A percentile compares a stretch with the other conserved stretches of the same genome.
Conservation (phyloP, 2,329 filamentous ascomycete species). For the Xylaria digitata region DNA sequence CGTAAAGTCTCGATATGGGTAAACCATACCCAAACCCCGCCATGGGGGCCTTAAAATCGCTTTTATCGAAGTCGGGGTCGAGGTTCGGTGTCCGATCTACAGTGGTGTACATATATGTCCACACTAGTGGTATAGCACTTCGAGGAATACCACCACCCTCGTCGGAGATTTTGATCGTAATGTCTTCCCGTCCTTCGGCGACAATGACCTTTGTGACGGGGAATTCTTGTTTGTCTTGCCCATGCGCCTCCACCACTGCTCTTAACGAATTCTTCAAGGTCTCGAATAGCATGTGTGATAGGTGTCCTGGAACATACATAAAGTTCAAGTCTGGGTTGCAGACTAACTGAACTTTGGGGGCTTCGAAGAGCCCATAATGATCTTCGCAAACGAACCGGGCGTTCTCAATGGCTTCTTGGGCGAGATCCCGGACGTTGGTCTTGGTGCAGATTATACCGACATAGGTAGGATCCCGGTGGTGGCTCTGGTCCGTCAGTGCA, state of each 20-base stretch:
- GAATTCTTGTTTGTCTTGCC: conserved; percentile 94
- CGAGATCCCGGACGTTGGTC: conserved; percentile 94
- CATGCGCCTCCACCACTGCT: conserved; percentile 94
- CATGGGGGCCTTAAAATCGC: conserved; percentile 99
- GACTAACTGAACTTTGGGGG: conserved; percentile 94
- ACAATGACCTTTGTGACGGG: conserved; percentile 98
- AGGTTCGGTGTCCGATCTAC: conserved; percentile 95
- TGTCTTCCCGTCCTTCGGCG: conserved; percentile 97
- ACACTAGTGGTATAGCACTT: conserved; percentile 94
- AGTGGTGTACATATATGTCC: conserved; percentile 99
- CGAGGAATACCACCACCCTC: conserved; percentile 96
- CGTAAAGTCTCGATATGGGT: conserved; percentile 93
- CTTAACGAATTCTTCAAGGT: conserved; percentile 98
- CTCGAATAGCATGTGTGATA: conserved; percentile 99
- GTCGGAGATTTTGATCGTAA: conserved; percentile 98
- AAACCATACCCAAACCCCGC: conserved; percentile 98
- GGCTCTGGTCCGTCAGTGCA: conserved; percentile 91
- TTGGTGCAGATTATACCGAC: conserved; percentile 99
- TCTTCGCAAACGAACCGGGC: conserved; percentile 99
- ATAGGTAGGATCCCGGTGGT: conserved; percentile 89
- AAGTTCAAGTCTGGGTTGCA: conserved; percentile 95
- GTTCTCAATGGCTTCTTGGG: conserved; percentile 97
- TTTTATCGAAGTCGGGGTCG: conserved; percentile 98
- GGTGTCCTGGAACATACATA: conserved; percentile 99
- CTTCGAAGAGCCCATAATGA: conserved; percentile 96